phyloP scores from a whole-genome alignment of 352 stramenopile genomes.

The Peronospora belbahrii region DNA sequence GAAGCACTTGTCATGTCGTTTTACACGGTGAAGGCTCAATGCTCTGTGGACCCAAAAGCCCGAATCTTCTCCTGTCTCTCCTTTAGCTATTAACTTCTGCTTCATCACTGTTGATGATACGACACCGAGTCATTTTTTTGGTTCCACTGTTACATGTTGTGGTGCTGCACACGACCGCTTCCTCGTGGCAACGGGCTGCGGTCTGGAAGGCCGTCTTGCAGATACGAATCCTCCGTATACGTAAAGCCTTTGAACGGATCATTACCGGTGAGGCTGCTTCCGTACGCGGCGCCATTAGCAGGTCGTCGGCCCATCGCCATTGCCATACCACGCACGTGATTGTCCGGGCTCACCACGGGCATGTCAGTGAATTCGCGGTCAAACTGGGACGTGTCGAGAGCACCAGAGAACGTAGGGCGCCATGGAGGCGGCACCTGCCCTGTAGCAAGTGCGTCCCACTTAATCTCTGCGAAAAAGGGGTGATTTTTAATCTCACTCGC shows the following conservation, averaged over 20 bases:
- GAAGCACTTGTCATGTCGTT: slow-evolving; percentile 8
- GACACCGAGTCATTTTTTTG: not conserved
- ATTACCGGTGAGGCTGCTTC: slow-evolving; percentile 48
- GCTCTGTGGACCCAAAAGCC: slow-evolving; percentile 10
- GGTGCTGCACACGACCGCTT: slow-evolving; percentile 22
- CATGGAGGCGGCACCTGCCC: slow-evolving; percentile 84
- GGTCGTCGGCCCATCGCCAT: slow-evolving; percentile 42
- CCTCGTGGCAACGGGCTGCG: slow-evolving; percentile 15
- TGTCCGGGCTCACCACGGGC: slow-evolving; percentile 90
- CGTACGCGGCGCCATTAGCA: slow-evolving; percentile 31
- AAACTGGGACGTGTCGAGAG: slow-evolving; percentile 96
- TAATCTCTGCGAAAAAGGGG: slow-evolving; percentile 72
- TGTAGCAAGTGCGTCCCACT: slow-evolving; percentile 56
- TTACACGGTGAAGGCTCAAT: slow-evolving; percentile 4
- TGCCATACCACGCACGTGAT: slow-evolving; percentile 49
- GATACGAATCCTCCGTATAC: slow-evolving; percentile 77
- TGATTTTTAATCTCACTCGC: slow-evolving; percentile 79
- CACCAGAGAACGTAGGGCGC: slow-evolving; percentile 88
- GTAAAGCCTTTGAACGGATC: slow-evolving; percentile 83
- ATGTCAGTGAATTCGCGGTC: slow-evolving; percentile 96
- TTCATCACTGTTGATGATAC: slow-evolving; percentile 11
- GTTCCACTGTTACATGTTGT: slow-evolving; percentile 25
- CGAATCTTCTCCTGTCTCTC: slow-evolving; percentile 11
- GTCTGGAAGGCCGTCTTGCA: slow-evolving; percentile 49
- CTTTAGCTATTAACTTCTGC: slow-evolving; percentile 15